Conservation (phyloP, 768 basidiomycete species). For the Tylopilus sp. region DNA sequence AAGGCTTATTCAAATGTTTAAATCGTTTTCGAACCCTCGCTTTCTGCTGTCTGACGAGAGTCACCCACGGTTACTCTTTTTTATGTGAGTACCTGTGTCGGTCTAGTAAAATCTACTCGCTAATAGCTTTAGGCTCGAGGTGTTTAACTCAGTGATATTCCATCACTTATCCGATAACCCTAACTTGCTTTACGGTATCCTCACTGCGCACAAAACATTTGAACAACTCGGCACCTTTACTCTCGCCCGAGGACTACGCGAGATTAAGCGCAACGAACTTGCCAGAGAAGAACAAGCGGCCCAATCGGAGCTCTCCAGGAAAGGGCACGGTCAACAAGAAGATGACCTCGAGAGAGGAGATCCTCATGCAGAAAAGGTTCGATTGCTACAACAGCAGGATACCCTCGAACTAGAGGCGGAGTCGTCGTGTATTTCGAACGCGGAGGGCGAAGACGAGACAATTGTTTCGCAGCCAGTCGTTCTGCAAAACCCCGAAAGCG, state of each 20-base stretch:
- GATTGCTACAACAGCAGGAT: constrained; percentile 56
- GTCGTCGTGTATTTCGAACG: constrained; percentile 13
- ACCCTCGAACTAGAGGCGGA: constrained; percentile 23
- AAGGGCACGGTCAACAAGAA: constrained; percentile 13
- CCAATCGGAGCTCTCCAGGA: constrained; percentile 26
- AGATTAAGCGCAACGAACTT: constrained; percentile 71
- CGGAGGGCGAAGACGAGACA: constrained; percentile 14
- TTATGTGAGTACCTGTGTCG: constrained; percentile 54
- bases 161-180: constrained; percentile 81
- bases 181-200: constrained; percentile 80
- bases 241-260: constrained; percentile 76
- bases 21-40: constrained; percentile 83
- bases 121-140: constrained; percentile 63
- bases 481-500: constrained; percentile 43
- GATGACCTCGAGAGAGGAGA: constrained; percentile 29
- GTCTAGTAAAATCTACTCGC: neutral
- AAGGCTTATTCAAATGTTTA: constrained; percentile 83
- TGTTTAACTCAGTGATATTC: constrained; percentile 82
- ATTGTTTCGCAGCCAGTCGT: constrained; percentile 34
- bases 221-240: constrained; percentile 93
- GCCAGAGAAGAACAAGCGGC: constrained; percentile 66
- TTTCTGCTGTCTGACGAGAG: constrained; percentile 94
- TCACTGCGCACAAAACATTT: constrained; percentile 81
- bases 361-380: constrained; percentile 55
- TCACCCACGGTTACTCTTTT: constrained; percentile 89